Base-by-base conservation (phyloP, 2,329 filamentous ascomycete species). In the Neonectria hederae region DNA sequence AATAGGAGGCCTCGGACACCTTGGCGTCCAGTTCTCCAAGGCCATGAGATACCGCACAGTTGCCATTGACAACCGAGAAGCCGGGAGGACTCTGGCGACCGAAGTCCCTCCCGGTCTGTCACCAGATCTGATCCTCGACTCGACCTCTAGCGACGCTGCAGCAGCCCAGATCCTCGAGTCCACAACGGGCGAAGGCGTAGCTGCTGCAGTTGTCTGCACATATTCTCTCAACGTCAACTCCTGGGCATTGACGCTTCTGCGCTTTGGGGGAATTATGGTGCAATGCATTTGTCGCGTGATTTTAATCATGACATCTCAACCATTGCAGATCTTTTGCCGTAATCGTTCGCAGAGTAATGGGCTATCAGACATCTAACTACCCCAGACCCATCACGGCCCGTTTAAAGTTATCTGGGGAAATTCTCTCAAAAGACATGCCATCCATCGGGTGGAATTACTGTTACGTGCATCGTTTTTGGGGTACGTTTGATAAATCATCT, bases 11-110 rank as follows among this genome's bases (percentile, higher is more conserved):
- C 70, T 80, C 2, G 78, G 78, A 7, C 72, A 77, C 54, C 68
- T 80, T 3, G 78, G 75, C 9, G 45, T 79, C 1, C 78, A 80
- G 54, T 79, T 78, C 53, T 71, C 77, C 2, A 78, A 76, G 42
- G 75, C 75, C 9, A 65, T 79, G 61, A 78, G 79, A 0, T 78
- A 74, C 59, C 73, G 75, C n/a, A 72, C 74, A 1, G 61, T 80
- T 14, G 79, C 78, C 2, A 70, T 79, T 5, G 79, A 82, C 54
- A 80, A 70, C 43, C 69, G 75, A 3, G 59, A 59, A 6, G 74
- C 74, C 10, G 77, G 73, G 0, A 69, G 72, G 17, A 58, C 71
- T 19, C 69, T 79, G 0, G 75, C 77, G 2, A 63, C 42, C 1
- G 69, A 76, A n/a, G 69, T 77, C 7, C 46, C 59, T 1, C 19